These are phyloP conservation scores for Iris macrosiphon DNA, from an alignment of 106 monocot species.

Conservation along the genomic window DNA sequence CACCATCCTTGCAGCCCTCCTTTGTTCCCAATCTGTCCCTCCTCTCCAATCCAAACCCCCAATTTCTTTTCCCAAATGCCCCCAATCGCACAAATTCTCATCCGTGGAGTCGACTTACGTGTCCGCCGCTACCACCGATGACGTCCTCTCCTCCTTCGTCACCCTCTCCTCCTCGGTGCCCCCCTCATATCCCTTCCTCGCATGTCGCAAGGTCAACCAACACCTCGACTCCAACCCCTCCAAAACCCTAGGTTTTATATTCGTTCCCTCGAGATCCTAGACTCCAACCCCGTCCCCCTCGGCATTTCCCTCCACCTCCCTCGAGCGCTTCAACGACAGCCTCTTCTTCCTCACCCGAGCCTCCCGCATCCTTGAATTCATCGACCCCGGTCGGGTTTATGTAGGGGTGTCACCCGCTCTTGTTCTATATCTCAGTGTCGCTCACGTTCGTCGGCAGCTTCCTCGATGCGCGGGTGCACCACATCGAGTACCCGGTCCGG, in stretches of 20 bases:
- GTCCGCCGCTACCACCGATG: constrained; percentile 49
- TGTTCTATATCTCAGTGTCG: too few species aligned
- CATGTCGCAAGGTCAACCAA: constrained; percentile 78
- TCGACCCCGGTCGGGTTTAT: too few species aligned
- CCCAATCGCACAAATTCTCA: constrained; percentile 11
- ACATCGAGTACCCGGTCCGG: too few species aligned
- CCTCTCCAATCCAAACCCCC: not conserved
- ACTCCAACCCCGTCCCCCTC: constrained; percentile 8
- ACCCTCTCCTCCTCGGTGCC: constrained; percentile 32
- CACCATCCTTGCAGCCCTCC: not conserved
- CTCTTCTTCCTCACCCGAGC: constrained; percentile 56
- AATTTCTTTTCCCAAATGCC: constrained; percentile 9
- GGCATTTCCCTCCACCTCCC: constrained; percentile 32
- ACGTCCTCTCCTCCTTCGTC: constrained; percentile 51
- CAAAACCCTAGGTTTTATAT: constrained; percentile 38
- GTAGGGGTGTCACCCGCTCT: too few species aligned
- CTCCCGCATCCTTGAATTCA: constrained; percentile 33
- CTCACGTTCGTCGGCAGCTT: too few species aligned
- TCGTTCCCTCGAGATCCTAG: constrained; percentile 56
- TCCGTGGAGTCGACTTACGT: constrained; percentile 59
- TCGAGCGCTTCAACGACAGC: constrained; percentile 57
- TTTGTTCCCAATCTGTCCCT: not conserved
- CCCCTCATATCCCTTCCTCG: constrained; percentile 42
- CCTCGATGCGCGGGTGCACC: too few species aligned
- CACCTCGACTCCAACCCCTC: constrained; percentile 50